Base-by-base conservation (phyloP, 2,329 filamentous ascomycete genomes). In the Botryotinia calthae region DNA sequence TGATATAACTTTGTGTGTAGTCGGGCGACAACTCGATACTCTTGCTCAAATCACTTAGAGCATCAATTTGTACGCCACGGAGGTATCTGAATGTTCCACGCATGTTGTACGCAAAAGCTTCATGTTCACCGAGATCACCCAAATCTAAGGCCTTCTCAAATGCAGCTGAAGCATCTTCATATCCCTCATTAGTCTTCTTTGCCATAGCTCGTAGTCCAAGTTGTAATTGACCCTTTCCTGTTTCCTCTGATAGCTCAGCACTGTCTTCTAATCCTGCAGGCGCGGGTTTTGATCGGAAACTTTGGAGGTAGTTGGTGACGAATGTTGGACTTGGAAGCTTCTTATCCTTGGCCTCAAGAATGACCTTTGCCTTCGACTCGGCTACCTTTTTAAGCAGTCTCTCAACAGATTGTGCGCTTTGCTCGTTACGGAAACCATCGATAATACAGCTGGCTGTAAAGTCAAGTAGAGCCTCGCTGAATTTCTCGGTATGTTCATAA, bases 401-500 rank as follows among this genome's bases (percentile, higher is more conserved):
- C 86, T 99, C 96, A 16, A 99, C 95, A 62, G 94, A 91, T 82
- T 95, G 90, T 37, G 95, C 94, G 80, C 93, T 97, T 75, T 88
- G 86, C 79, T 97, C 93, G 82, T 96, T 98, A 84, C 93, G 92
- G 87, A 99, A 99, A 75, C 93, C 93, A 82, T 99, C 96, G 82
- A 99, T 97, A 82, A 99, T 99, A 85, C 96, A 99, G 84, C 95
- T 98, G 73, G 96, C 96, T 14, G 96, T 99, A 85, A 97, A 98
- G 84, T 99, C 96, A 76, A 99, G 89, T 14, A 99, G 90, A 63
- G 96, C 95, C 82, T 98, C 95, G 82, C 94, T 96, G 86, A 92
- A 97, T 84, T 91, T 92, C 79, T 91, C 91, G 62, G 96, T 89
- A 82, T 98, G 93, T 84, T 99, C 96, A 83, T 98, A 99, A 73